Conservation (phyloP, 176 grass and related monocot genomes). For the Aegilops sharonensis region DNA sequence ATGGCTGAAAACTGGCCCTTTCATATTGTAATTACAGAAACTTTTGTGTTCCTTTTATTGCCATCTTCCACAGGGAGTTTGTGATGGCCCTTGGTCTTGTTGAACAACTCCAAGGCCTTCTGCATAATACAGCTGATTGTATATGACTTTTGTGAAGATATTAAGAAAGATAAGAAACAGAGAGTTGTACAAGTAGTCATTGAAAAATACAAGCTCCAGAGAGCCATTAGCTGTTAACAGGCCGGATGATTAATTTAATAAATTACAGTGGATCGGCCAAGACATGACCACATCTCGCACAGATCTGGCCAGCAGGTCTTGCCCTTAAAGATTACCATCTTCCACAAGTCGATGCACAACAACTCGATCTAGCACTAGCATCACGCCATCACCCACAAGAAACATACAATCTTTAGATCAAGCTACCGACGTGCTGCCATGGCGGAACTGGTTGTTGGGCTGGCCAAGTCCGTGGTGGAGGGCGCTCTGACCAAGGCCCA, state of each 20-base stretch:
- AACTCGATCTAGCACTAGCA: background rate
- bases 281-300: too few species aligned
- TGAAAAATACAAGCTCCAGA: background rate
- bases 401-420: background rate
- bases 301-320: background rate
- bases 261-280: too few species aligned
- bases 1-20: too few species aligned
- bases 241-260: background rate
- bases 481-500: background rate
- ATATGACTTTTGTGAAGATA: background rate
- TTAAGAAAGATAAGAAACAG: too few species aligned
- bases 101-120: too few species aligned
- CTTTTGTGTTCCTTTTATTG: too few species aligned
- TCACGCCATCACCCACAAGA: background rate
- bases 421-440: background rate
- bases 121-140: background rate
- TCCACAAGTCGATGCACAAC: background rate
- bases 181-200: background rate
- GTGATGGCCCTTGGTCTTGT: too few species aligned
- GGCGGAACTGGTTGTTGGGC: conserved; percentile 26
- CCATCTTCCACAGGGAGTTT: too few species aligned
- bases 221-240: background rate
- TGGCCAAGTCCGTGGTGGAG: conserved; percentile 20
- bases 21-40: too few species aligned
- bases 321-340: background rate